phyloP scores from a whole-genome alignment of 2,329 filamentous ascomycete species.

The Penicillium frequentans region DNA sequence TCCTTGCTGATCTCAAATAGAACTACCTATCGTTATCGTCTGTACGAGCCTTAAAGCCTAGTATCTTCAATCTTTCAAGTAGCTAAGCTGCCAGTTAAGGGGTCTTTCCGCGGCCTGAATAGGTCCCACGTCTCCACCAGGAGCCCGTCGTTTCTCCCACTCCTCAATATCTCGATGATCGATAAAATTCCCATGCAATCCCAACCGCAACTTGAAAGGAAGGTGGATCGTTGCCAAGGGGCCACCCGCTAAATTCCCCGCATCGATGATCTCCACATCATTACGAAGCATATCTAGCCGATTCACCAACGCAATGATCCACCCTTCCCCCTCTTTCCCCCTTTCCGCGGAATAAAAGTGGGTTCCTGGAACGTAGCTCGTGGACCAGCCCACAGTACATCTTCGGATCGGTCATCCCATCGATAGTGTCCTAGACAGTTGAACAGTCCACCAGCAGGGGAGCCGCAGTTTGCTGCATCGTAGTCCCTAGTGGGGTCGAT shows the following conservation, averaged over 20 bases:
- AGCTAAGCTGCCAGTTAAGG: neutral
- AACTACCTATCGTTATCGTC: too few relatives aligned
- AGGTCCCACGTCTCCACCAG: neutral
- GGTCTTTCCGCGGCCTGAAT: neutral
- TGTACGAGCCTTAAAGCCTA: too few relatives aligned
- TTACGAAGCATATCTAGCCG: conserved; percentile 42
- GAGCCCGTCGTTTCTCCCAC: neutral
- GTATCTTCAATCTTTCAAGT: neutral
- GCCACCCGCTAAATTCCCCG: conserved; percentile 26
- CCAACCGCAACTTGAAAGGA: neutral
- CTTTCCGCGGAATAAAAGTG: neutral
- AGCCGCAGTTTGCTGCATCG: conserved; percentile 18
- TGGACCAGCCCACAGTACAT: neutral
- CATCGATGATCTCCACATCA: conserved; percentile 38
- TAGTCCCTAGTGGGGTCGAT: conserved; percentile 29
- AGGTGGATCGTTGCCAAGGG: conserved; percentile 21
- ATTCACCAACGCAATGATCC: conserved; percentile 31
- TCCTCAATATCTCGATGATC: neutral
- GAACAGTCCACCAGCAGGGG: neutral
- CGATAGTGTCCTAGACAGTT: neutral
- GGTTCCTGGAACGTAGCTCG: neutral
- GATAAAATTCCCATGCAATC: neutral
- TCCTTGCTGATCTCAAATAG: too few relatives aligned
- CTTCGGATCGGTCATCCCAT: neutral
- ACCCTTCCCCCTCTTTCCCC: conserved; percentile 35